phyloP scores from a whole-genome alignment of 2,329 filamentous ascomycete species.

The Monosporascus sp. region DNA sequence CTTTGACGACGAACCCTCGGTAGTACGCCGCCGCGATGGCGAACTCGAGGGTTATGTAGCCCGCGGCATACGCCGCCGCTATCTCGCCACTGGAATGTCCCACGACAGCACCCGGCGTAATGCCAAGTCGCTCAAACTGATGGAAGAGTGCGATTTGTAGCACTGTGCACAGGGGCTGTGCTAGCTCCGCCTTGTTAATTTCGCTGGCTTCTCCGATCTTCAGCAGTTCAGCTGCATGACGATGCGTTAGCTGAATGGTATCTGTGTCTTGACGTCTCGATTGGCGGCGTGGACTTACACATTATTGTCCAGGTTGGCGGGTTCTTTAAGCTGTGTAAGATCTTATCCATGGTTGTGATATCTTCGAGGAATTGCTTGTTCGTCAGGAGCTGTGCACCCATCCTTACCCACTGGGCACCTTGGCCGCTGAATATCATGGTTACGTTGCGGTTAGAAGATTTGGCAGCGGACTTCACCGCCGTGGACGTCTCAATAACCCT shows the following conservation, averaged over 20 bases:
- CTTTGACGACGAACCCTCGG: conserved; percentile 26
- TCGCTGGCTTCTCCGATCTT: conserved; percentile 11
- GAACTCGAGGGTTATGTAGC: conserved; percentile 27
- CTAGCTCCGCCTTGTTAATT: conserved; percentile 17
- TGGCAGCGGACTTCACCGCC: conserved; percentile 5
- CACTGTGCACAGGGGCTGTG: conserved; percentile 31
- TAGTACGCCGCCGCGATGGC: conserved; percentile 35
- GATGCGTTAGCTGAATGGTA: conserved; percentile 9
- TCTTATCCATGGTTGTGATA: conserved; percentile 12
- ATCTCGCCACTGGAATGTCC: conserved; percentile 42
- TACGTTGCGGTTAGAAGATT: conserved; percentile 7
- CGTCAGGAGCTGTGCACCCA: conserved; percentile 17
- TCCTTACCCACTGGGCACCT: conserved; percentile 25
- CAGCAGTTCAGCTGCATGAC: conserved; percentile 10
- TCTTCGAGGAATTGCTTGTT: conserved; percentile 10
- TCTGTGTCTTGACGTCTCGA: not conserved
- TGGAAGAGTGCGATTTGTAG: conserved; percentile 37
- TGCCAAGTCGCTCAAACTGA: conserved; percentile 25
- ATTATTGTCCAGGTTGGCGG: conserved; percentile 11
- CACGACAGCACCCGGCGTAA: conserved; percentile 30
- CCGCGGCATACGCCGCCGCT: conserved; percentile 37
- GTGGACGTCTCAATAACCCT: conserved; percentile 7
- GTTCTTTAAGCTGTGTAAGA: conserved; percentile 4
- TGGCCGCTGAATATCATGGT: conserved; percentile 28
- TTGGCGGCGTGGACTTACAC: conserved; percentile 4